Base-by-base conservation (phyloP, 768 basidiomycete species). In the Mycena rebaudengoi region DNA sequence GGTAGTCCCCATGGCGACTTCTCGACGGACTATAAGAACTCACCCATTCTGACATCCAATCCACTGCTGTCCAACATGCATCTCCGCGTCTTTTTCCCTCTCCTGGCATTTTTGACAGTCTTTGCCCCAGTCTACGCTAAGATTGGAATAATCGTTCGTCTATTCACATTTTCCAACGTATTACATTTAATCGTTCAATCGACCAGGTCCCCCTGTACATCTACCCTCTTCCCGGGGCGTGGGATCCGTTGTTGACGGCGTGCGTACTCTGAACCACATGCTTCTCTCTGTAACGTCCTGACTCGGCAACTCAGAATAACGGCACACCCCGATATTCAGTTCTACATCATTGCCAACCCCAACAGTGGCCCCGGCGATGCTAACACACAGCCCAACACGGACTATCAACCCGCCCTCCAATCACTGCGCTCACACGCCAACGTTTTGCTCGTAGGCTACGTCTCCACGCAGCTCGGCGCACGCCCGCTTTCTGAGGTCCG, bases 381-480 rank as follows among this genome's bases (percentile, higher is more conserved):
- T 32, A 46, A 32, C 20, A 10, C 49, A 18, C 49, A 50, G 20
- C 49, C 60, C 33, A 37, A 55, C 44, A 49, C 51, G 45, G 41
- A 33, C 44, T 62, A 62, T 21, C 44, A 55, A 45, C 35, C 60
- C 7, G 51, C 33, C 13, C 37, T 62, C 45, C 18, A 32, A 44
- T 18, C 51, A 29, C 52, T 62, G 28, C 60, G 33, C 18, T 2
- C 44, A 14, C 21, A 53, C 21, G 43, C 52, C 35, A 62, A 62
- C 45, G 60, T 50, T 23, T 29, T 62, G 13, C 51, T 62, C 29
- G n/a, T 62, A 5, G 60, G 60, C 52, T 62, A 62, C 52, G 60
- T 62, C 35, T n/a, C 1, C 26, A 62, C 60, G 35, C 12, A 39
- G 26, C 41, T 29, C 33, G 60, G 51, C 20, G 20, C 32, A 33